Conservation (phyloP, 768 basidiomycete species). For the Astraeus odoratus region DNA sequence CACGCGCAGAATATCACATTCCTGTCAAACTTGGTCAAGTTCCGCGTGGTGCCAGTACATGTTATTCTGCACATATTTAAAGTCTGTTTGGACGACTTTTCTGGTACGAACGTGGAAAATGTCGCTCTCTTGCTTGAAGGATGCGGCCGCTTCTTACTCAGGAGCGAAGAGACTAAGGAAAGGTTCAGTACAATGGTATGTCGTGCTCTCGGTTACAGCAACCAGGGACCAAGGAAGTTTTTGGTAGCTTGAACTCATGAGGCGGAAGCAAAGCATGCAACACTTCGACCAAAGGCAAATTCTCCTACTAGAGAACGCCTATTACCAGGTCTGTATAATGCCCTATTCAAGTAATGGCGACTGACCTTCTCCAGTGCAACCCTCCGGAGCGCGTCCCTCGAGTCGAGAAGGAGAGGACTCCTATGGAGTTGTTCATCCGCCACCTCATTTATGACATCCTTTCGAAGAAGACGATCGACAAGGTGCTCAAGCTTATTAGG, state of each 20-base stretch:
- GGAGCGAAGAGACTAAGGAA: constrained; percentile 81
- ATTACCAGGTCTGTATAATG: constrained; percentile 68
- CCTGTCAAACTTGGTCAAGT: constrained; percentile 92
- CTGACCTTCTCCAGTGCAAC: constrained; percentile 61
- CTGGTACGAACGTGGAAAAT: constrained; percentile 89
- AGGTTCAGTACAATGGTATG: constrained; percentile 84
- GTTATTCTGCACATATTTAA: constrained; percentile 94
- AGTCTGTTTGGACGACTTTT: constrained; percentile 94
- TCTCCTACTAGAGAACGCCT: constrained; percentile 92
- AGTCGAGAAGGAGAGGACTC: constrained; percentile 76
- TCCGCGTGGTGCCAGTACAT: constrained; percentile 83
- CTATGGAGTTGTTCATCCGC: constrained; percentile 89
- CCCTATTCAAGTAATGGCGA: constrained; percentile 8
- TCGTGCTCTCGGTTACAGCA: background rate
- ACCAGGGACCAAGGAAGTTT: background rate
- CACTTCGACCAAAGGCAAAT: constrained; percentile 90
- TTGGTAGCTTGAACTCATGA: constrained; percentile 82
- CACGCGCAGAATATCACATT: constrained; percentile 72
- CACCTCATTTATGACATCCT: constrained; percentile 94
- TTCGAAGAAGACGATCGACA: constrained; percentile 90
- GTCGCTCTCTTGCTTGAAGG: constrained; percentile 86
- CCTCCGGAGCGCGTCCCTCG: constrained; percentile 89
- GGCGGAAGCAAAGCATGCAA: constrained; percentile 87
- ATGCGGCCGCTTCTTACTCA: constrained; percentile 86
- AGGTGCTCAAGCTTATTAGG: constrained; percentile 86